These are phyloP conservation scores for Elaeis oleifera DNA, from an alignment of 202 grass and related monocot genomes.

Conservation along the genomic window DNA sequence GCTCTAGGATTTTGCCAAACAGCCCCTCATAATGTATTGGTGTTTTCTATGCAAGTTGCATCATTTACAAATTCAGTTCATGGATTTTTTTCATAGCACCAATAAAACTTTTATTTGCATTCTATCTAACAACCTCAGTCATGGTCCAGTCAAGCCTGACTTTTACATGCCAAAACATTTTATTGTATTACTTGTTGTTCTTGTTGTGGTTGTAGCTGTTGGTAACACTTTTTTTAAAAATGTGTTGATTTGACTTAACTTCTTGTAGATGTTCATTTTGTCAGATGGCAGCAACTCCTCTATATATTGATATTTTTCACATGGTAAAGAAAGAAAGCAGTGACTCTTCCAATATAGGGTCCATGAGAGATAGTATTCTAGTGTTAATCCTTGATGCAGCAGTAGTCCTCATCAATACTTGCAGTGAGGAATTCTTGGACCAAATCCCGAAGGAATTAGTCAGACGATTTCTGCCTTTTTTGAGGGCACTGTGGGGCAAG, in stretches of 20 bases:
- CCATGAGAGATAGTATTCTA: conserved; percentile 22
- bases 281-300: conserved; percentile 4
- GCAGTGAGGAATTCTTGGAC: conserved; percentile 12
- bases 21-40: too few species aligned
- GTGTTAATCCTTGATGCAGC: conserved; percentile 32
- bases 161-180: too few species aligned
- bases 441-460: conserved; percentile 32
- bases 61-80: too few species aligned
- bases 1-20: too few species aligned
- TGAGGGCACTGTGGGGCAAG: conserved; percentile 41
- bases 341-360: not conserved
- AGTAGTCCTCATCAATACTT: conserved; percentile 51
- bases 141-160: too few species aligned
- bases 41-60: too few species aligned
- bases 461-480: conserved; percentile 22
- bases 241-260: conserved; percentile 11
- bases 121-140: too few species aligned
- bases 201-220: too few species aligned
- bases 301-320: not conserved
- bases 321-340: not conserved
- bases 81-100: too few species aligned
- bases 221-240: not conserved
- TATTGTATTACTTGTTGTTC: too few species aligned
- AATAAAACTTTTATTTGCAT: too few species aligned
- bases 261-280: conserved; percentile 28